Conservation (phyloP, 345 rosid species). For the Laguncularia racemosa region DNA sequence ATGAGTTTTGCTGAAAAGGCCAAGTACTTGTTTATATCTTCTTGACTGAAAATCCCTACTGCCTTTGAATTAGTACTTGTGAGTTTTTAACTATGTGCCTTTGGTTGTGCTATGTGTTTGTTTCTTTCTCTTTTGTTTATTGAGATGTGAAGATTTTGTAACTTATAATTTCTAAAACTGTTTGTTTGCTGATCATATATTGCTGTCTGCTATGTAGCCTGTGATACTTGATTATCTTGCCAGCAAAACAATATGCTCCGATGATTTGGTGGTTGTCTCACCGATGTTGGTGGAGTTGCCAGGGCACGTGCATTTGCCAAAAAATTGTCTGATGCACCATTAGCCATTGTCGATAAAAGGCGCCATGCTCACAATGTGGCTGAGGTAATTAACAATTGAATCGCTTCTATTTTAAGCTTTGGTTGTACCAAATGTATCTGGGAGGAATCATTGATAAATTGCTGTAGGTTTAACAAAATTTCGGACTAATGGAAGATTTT, state of each 20-base stretch:
- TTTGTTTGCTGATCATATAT: conserved; percentile 7
- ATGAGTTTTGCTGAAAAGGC: no score
- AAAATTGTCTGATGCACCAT: conserved; percentile 92
- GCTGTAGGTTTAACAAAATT: no score
- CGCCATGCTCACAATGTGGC: conserved; percentile 97
- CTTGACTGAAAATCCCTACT: no score
- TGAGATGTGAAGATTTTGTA: no score
- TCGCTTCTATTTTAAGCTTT: not conserved
- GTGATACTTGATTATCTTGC: conserved; percentile 97
- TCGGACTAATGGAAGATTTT: no score
- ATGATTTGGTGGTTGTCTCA: conserved; percentile 90
- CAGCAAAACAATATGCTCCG: conserved; percentile 79
- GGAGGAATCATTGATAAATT: no score
- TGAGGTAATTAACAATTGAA: conserved; percentile 42
- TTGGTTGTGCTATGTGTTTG: no score
- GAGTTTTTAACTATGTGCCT: no score
- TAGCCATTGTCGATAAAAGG: conserved; percentile 96
- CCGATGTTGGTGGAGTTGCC: conserved; percentile 99
- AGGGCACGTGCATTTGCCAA: conserved; percentile 96
- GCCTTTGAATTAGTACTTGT: no score
- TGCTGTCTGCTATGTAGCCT: conserved; percentile 37
- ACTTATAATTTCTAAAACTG: not conserved
- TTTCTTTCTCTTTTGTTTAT: no score
- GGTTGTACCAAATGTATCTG: no score
- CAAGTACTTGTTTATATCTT: no score